These are phyloP conservation scores for Celoporthe dispersa DNA, from an alignment of 2,329 filamentous ascomycete genomes.

Conservation along the genomic window DNA sequence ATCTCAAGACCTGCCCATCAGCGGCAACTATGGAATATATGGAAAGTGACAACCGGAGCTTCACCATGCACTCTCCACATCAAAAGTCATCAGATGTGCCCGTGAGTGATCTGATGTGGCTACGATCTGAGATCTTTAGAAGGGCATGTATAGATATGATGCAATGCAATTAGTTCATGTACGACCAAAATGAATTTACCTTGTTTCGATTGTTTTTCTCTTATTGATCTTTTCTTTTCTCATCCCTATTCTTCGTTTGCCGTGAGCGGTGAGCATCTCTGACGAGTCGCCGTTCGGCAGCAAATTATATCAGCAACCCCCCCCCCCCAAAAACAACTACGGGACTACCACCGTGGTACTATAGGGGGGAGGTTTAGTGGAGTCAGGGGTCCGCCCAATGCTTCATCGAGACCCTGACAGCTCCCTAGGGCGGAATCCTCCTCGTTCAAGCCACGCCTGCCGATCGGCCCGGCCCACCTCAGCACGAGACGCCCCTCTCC, in stretches of 20 bases:
- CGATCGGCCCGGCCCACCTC: not conserved
- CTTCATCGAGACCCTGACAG: conserved; percentile 7
- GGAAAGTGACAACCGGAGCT: too few species aligned
- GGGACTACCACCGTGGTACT: too few species aligned
- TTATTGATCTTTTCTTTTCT: too few species aligned
- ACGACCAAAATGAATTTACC: not conserved
- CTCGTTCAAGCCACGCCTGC: conserved; percentile 13
- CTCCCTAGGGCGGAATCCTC: conserved; percentile 6
- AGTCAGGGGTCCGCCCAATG: not conserved
- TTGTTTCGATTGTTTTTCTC: not conserved
- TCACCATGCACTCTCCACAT: too few species aligned
- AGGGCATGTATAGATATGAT: not conserved
- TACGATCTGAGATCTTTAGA: too few species aligned
- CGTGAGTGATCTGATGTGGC: too few species aligned
- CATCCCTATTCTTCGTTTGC: not conserved
- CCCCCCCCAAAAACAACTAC: not conserved
- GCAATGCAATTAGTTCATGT: not conserved
- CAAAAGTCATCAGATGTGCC: too few species aligned
- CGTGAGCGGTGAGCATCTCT: not conserved
- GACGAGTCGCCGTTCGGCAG: not conserved
- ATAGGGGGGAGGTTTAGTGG: not conserved
- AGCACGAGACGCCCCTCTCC: not conserved
- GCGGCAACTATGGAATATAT: too few species aligned
- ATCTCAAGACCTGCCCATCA: too few species aligned
- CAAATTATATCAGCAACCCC: not conserved